A percentile compares a stretch with the other conserved stretches of the same genome.
Evolutionary conservation across 352 stramenopile genomes (phyloP).

Genomic region (Phytophthora fragariaefolia): DNA sequence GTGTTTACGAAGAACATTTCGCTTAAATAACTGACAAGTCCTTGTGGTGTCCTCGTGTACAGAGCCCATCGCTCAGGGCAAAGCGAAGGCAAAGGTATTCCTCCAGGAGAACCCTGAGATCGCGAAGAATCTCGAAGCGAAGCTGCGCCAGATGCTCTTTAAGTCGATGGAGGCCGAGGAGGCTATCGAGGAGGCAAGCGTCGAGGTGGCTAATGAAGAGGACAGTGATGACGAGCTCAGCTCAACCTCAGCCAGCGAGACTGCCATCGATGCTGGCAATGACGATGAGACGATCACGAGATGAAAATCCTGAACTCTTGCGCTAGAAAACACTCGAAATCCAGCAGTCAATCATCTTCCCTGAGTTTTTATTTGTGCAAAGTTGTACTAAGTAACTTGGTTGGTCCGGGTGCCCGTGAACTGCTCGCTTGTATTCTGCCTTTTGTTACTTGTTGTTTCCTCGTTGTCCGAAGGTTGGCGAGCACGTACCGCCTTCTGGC

Average conservation of each 20-base stretch:
- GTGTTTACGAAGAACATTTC: no score
- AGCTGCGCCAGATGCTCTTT: slow-evolving; percentile 75
- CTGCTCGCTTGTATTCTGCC: slow-evolving; percentile 36
- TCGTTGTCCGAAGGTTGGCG: slow-evolving; percentile 38
- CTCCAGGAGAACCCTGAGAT: slow-evolving; percentile 79
- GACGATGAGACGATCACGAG: slow-evolving; percentile 25
- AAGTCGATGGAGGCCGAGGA: slow-evolving; percentile 26
- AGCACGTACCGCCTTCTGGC: slow-evolving; percentile 35
- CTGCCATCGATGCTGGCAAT: slow-evolving; percentile 17
- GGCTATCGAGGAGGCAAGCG: slow-evolving; percentile 12
- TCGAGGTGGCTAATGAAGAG: slow-evolving; percentile 8
- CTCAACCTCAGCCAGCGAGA: background rate
- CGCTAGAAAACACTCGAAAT: slow-evolving; percentile 2
- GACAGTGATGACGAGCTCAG: slow-evolving; percentile 15
- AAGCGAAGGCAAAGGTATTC: slow-evolving; percentile 85
- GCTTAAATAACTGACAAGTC: background rate
- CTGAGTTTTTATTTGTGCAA: slow-evolving; percentile 29
- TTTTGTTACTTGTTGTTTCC: slow-evolving; percentile 44
- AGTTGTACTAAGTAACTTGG: slow-evolving; percentile 23
- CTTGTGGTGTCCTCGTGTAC: background rate
- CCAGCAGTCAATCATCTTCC: background rate
- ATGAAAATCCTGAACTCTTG: slow-evolving; percentile 8
- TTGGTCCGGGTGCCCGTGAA: slow-evolving; percentile 17
- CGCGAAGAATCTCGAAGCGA: slow-evolving; percentile 70
- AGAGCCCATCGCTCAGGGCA: slow-evolving; percentile 88